A percentile compares a stretch with the other conserved stretches of the same genome.
Evolutionary conservation across 192 early-diverging fungal genomes (phyloP).

Genomic region (Rhizophagus prolifer): DNA sequence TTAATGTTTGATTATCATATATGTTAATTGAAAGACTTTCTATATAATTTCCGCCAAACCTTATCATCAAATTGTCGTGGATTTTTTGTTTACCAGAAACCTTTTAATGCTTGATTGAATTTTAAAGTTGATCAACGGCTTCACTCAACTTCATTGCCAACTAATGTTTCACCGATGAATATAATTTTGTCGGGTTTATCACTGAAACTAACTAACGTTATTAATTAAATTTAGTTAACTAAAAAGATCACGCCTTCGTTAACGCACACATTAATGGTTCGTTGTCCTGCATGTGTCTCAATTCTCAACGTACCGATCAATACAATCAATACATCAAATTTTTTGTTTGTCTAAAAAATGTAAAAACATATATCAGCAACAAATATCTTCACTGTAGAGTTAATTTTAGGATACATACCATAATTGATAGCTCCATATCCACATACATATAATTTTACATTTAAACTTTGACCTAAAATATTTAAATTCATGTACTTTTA

Average conservation of each 20-base stretch:
- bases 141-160: conserved; percentile 97
- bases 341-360: too few relatives aligned
- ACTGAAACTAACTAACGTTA: conserved; percentile 55
- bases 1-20: neutral
- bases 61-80: conserved; percentile 93
- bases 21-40: neutral
- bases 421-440: too few relatives aligned
- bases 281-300: conserved; percentile 97
- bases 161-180: conserved; percentile 96
- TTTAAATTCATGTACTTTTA: conserved; percentile 65
- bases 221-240: neutral
- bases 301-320: conserved; percentile 44
- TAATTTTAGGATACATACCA: too few relatives aligned
- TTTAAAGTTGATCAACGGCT: conserved; percentile 91
- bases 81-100: too few relatives aligned
- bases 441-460: too few relatives aligned
- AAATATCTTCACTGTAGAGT: too few relatives aligned
- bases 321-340: too few relatives aligned
- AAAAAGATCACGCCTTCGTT: conserved; percentile 57
- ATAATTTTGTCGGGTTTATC: conserved; percentile 94
- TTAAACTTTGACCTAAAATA: too few relatives aligned
- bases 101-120: conserved; percentile 90
- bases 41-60: conserved; percentile 33
- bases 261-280: conserved; percentile 96
- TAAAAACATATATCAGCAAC: too few relatives aligned